Base-by-base conservation (phyloP, 371 early-diverging fungal species). In the Mucor lusitanicus region DNA sequence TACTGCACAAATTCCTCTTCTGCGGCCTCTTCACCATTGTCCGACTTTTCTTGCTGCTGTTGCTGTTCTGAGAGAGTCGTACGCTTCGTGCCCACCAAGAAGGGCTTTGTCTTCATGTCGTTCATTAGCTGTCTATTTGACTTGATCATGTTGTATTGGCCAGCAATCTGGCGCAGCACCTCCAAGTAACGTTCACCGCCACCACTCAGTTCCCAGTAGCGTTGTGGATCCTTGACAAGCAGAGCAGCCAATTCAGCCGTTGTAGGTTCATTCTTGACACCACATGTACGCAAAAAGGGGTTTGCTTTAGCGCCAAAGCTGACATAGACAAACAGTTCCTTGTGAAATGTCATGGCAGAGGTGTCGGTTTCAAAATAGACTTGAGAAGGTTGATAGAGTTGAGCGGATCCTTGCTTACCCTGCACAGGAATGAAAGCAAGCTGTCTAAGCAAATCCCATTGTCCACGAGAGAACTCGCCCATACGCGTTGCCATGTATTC, bases 211-310 rank as follows among this genome's bases (percentile, higher is more conserved):
- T 89, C 83, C 81, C 92, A 85, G 71, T 93, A 95, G 19, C 85
- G 65, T 4, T 81, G 77, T 3, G 96, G 95, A 15, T 90, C 78
- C 12, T 85, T 81, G 0, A 92, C 88, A 6, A 96, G 74, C 72
- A 89, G 83, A 6, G 83, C 76, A 0, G 95, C 90, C 30, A 95
- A 63, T 58, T 96, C 95, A 1, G 84, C 65, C 0, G 92, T 90
- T 0, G 91, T 85, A 0, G 96, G 97, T 53, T 94, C 94, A 56
- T 93, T 91, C 61, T 90, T 90, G 37, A 95, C 94, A 50, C 97
- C 97, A 67, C 96, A 95, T 0, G 90, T 81, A 15, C 91, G 85
- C 44, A 97, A 74, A 64, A 97, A 97, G 17, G 85, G 73, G 66
- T 94, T 91, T 7, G 93, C 94, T 0, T 76, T 50, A 0, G 76